Base-by-base conservation (phyloP, 768 basidiomycete species). In the Collybiopsis luxurians region DNA sequence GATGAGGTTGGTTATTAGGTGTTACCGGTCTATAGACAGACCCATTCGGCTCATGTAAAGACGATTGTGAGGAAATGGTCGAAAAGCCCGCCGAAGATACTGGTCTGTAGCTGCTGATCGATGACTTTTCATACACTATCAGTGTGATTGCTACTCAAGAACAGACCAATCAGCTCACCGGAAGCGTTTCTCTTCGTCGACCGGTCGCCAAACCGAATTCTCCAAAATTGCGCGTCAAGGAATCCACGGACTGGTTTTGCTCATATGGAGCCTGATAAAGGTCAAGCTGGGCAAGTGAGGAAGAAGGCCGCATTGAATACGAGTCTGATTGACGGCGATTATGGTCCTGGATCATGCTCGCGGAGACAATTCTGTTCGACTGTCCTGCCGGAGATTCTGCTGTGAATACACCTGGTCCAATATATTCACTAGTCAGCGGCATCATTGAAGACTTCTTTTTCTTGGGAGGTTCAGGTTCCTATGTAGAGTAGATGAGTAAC, bases 191-290 rank as follows among this genome's bases (percentile, higher is more conserved):
- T 62, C 82, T 76, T 53, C 82, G 75, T 63, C 74, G 74, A 30
- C 66, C 67, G 59, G 76, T 75, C 48, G 77, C 74, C 19, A 91
- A 66, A 9, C 79, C 79, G 59, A 93, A 75, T 61, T 89, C 87
- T 15, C 79, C 79, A 59, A 92, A 86, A 48, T 87, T 85, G 56
- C 79, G 80, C 21, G 82, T 69, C n/a, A 90, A 55, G 39, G 75
- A 73, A 59, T 87, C 86, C 24, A 86, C 66, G 66, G 23, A 65
- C 57, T 75, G 36, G 17, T 76, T 73, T 49, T 79, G 79, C 58
- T 91, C 89, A 63, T 93, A 93, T 1, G 84, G 83, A 0, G 89
- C 83, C 36, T 81, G 81, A 65, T 94, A 94, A 19, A 92, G 72
- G 61, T 90, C 86, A 4, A 86, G 70, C 36, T 79, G 75, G 10